Conservation (phyloP, 2,329 filamentous ascomycete genomes). For the Coleophoma crateriformis region DNA sequence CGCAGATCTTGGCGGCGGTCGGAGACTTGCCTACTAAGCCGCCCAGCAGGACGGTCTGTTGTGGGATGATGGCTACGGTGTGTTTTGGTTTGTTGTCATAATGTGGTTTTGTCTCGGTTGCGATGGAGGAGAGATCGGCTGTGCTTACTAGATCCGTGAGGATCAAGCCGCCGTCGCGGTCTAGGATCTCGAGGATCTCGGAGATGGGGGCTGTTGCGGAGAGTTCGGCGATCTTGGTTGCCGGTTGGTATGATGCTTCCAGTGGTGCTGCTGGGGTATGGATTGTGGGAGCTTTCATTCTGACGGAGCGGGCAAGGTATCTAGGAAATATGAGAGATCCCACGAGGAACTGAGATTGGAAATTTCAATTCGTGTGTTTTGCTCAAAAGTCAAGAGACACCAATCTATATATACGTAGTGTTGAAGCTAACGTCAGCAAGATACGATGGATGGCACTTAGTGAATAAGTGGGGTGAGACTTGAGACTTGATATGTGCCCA, state of each 20-base stretch:
- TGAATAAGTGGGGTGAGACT: not conserved
- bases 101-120: constrained; percentile 13
- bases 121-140: constrained; percentile 13
- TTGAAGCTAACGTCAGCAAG: not conserved
- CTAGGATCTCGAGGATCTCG: constrained; percentile 25
- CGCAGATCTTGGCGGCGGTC: constrained; percentile 20
- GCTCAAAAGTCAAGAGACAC: not conserved
- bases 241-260: constrained; percentile 7
- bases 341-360: too few relatives aligned
- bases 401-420: not conserved
- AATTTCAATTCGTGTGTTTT: not conserved
- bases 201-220: constrained; percentile 20
- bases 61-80: constrained; percentile 10
- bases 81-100: not conserved
- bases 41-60: constrained; percentile 19
- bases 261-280: constrained; percentile 1
- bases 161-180: constrained; percentile 28
- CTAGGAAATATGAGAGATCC: too few relatives aligned
- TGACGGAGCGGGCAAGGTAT: not conserved
- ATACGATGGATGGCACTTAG: not conserved
- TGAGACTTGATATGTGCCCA: not conserved
- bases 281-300: not conserved
- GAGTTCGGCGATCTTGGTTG: constrained; percentile 14
- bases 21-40: constrained; percentile 26
- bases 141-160: constrained; percentile 24